A percentile compares a stretch with the other conserved stretches of the same genome.
phyloP scores from a whole-genome alignment of 2,329 filamentous ascomycete genomes.

The Microdochium trichocladiopsis region DNA sequence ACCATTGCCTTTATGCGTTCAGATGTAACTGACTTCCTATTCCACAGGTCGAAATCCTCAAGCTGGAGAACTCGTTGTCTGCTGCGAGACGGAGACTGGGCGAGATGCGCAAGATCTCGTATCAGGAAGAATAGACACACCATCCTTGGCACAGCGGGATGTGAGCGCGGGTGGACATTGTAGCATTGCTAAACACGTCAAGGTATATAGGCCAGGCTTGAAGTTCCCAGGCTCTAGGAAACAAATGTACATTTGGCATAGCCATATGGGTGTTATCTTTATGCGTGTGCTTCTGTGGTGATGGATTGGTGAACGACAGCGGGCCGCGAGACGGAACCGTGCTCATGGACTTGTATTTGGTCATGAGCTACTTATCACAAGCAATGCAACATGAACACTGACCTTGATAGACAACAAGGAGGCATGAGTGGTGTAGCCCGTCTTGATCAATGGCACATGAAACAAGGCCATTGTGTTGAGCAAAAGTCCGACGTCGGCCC shows the following conservation, averaged over 20 bases:
- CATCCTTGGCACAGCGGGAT: too few relatives aligned
- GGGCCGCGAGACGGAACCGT: too few relatives aligned
- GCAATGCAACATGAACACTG: too few relatives aligned
- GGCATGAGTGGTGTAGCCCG: too few relatives aligned
- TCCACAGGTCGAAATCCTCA: conserved; percentile 90
- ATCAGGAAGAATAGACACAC: conserved; percentile 63
- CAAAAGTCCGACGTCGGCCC: background rate
- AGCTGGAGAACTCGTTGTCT: conserved; percentile 81
- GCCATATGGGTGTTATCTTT: background rate
- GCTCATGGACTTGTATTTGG: too few relatives aligned
- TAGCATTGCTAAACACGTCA: background rate
- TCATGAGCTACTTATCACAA: too few relatives aligned
- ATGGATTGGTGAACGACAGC: background rate
- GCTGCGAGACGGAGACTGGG: conserved; percentile 77
- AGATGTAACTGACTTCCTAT: too few relatives aligned
- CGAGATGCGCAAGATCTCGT: conserved; percentile 97
- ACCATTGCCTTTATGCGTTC: background rate
- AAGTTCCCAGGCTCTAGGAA: background rate
- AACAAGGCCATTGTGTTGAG: background rate
- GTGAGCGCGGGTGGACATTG: background rate
- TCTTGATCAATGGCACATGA: background rate
- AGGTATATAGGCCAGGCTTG: conserved; percentile 1
- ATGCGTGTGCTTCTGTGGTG: background rate
- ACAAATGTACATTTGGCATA: background rate
- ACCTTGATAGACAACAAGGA: too few relatives aligned